Evolutionary conservation across 139 green algal genomes (phyloP).

Genomic region (Chlorella sp.): DNA sequence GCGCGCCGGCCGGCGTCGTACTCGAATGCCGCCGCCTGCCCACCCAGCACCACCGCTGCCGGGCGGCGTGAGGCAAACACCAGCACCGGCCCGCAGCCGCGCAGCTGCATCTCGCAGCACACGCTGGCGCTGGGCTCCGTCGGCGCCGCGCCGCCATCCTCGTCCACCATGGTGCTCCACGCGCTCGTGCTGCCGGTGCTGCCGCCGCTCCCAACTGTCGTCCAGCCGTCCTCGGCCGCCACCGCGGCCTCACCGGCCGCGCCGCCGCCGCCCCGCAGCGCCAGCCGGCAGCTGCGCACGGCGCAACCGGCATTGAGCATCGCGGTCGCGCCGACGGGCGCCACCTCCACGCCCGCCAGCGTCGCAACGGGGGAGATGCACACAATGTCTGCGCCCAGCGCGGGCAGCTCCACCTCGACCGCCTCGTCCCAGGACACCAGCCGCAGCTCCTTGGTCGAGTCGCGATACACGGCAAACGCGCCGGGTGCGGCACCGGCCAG

Average conservation of each 20-base stretch:
- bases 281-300: slow-evolving; percentile 36
- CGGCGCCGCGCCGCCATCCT: no score
- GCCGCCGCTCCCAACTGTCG: no score
- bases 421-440: neutral
- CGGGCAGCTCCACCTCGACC: neutral
- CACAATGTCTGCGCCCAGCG: slow-evolving; percentile 30
- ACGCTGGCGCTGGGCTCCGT: no score
- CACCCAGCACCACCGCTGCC: neutral
- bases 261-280: slow-evolving; percentile 12
- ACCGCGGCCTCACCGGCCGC: no score
- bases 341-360: slow-evolving; percentile 41
- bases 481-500: neutral
- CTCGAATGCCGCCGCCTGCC: neutral
- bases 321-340: slow-evolving; percentile 62
- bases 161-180: no score
- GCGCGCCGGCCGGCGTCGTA: neutral
- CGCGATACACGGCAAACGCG: slow-evolving; percentile 37
- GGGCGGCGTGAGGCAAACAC: slow-evolving; percentile 24
- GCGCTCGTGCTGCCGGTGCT: no score
- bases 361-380: slow-evolving; percentile 35
- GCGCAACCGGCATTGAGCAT: slow-evolving; percentile 83
- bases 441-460: slow-evolving; percentile 21
- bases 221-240: no score
- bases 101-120: no score
- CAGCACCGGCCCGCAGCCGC: slow-evolving; percentile 29